These are phyloP conservation scores for Carex parvula DNA, from an alignment of 176 grass and related monocot genomes.

Conservation along the genomic window DNA sequence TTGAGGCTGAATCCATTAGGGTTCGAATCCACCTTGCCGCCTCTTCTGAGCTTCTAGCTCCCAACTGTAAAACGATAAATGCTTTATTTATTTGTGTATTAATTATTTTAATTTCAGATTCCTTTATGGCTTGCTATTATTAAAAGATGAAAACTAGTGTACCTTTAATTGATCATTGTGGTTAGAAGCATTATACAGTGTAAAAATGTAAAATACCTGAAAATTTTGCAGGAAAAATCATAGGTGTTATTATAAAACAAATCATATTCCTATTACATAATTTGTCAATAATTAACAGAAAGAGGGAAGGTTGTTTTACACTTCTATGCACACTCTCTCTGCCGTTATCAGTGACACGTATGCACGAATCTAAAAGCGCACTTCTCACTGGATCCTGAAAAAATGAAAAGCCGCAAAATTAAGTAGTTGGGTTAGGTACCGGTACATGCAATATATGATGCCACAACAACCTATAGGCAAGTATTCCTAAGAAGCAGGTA, in stretches of 20 bases:
- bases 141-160: conserved; percentile 8
- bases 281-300: background rate
- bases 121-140: background rate
- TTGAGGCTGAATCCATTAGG: conserved; percentile 76
- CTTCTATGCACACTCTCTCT: conserved; percentile 84
- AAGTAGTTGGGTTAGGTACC: conserved; percentile 16
- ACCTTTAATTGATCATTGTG: conserved; percentile 89
- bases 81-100: background rate
- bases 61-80: conserved; percentile 54
- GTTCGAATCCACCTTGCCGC: conserved; percentile 84
- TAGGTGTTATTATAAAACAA: conserved; percentile 11
- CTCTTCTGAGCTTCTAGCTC: conserved; percentile 94
- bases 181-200: conserved; percentile 78
- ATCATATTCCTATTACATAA: background rate
- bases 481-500: background rate
- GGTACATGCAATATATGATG: background rate
- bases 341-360: conserved; percentile 84
- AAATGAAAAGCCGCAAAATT: conserved; percentile 17
- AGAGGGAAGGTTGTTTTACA: conserved; percentile 42
- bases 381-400: conserved; percentile 83
- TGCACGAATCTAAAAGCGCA: conserved; percentile 68
- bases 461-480: conserved; percentile 1
- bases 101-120: background rate
- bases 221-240: conserved; percentile 2
- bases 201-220: conserved; percentile 94